Percentiles rank a stretch among this genome's conserved stretches.
Conservation (phyloP, 1,284 basidiomycete species). For the Inonotus obliquus region DNA sequence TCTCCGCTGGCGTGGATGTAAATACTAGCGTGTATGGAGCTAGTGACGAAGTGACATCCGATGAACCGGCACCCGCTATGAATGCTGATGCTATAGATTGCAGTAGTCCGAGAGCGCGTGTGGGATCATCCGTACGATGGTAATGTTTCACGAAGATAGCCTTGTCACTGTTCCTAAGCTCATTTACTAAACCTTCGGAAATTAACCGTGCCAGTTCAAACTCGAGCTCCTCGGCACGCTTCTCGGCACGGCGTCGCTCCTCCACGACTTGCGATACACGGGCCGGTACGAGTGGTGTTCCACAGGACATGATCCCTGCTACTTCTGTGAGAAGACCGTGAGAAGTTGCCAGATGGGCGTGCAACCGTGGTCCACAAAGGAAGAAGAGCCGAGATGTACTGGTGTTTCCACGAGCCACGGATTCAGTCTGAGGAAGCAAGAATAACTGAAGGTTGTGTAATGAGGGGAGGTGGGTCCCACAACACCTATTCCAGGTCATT, state of each 20-base stretch:
- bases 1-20: slow-evolving; percentile 55
- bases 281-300: slow-evolving; percentile 56
- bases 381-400: slow-evolving; percentile 75
- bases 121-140: slow-evolving; percentile 58
- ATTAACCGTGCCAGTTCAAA: slow-evolving; percentile 61
- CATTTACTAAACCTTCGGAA: slow-evolving; percentile 40
- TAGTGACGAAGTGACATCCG: slow-evolving; percentile 23
- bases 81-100: slow-evolving; percentile 51
- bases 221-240: slow-evolving; percentile 60
- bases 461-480: slow-evolving; percentile 79
- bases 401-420: slow-evolving; percentile 51
- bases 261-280: slow-evolving; percentile 68
- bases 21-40: slow-evolving; percentile 50
- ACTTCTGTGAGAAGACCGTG: slow-evolving; percentile 52
- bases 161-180: slow-evolving; percentile 25
- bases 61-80: slow-evolving; percentile 23
- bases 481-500: slow-evolving; percentile 51
- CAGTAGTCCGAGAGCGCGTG: slow-evolving; percentile 58
- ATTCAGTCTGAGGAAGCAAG: slow-evolving; percentile 59
- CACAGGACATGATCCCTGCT: slow-evolving; percentile 61
- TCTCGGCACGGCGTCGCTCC: slow-evolving; percentile 56
- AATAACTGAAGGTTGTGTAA: slow-evolving; percentile 71
- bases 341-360: slow-evolving; percentile 52
- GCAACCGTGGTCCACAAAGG: slow-evolving; percentile 72
- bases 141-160: slow-evolving; percentile 41